Percentiles rank a stretch among this genome's conserved stretches.
Conservation (phyloP, 345 rosid species). For the Melaleuca quinquenervia region DNA sequence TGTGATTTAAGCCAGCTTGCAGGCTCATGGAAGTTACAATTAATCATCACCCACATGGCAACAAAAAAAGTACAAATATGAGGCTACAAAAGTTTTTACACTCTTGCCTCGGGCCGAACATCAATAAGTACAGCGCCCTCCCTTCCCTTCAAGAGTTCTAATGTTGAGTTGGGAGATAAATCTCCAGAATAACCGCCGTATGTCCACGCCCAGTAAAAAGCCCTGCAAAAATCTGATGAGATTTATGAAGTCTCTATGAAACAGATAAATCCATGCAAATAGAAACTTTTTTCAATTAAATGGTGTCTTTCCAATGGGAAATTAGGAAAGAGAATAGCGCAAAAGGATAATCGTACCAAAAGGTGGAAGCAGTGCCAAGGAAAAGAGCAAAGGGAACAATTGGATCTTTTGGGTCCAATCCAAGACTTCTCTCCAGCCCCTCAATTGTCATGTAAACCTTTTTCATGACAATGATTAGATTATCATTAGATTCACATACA, state of each 20-base stretch:
- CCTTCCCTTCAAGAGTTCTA: slow-evolving; percentile 59
- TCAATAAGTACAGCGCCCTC: slow-evolving; percentile 72
- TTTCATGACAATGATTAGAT: background rate
- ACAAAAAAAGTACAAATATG: slow-evolving; percentile 7
- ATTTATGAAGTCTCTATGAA: slow-evolving; percentile 33
- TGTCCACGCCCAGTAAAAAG: slow-evolving; percentile 55
- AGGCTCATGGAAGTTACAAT: background rate
- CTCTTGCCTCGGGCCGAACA: slow-evolving; percentile 94
- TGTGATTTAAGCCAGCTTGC: background rate
- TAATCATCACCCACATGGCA: background rate
- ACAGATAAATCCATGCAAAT: background rate
- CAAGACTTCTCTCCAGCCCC: slow-evolving; percentile 61
- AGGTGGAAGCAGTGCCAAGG: slow-evolving; percentile 54
- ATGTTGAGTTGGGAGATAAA: slow-evolving; percentile 61
- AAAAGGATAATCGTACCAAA: slow-evolving; percentile 63
- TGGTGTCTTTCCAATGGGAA: background rate
- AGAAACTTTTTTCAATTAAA: background rate
- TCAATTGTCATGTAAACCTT: slow-evolving; percentile 47
- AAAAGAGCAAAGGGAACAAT: slow-evolving; percentile 54
- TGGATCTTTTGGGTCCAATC: slow-evolving; percentile 86
- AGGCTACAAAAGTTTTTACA: slow-evolving; percentile 15
- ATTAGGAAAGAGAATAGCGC: background rate
- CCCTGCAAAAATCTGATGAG: slow-evolving; percentile 89
- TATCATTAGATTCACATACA: background rate
- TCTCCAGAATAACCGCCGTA: slow-evolving; percentile 89